These are phyloP conservation scores for Aspergillus calidoustus DNA, from an alignment of 2,329 filamentous ascomycete genomes.

Conservation along the genomic window DNA sequence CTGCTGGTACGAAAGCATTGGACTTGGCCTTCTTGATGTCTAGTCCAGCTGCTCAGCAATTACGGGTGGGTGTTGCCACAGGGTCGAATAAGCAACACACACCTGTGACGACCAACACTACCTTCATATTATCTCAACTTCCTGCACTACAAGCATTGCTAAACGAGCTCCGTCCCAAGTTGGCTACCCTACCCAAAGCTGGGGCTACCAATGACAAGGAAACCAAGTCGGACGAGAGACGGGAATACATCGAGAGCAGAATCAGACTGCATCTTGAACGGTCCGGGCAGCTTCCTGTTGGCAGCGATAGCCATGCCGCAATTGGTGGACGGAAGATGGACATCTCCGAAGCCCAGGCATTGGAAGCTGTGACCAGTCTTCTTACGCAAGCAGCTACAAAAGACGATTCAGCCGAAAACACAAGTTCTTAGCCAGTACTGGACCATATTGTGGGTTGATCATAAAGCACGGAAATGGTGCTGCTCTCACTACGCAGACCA, in stretches of 20 bases:
- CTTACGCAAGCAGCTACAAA: constrained; percentile 35
- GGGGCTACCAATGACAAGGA: constrained; percentile 45
- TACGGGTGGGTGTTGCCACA: constrained; percentile 49
- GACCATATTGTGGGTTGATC: background rate
- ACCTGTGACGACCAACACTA: constrained; percentile 53
- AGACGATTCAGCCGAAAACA: constrained; percentile 17
- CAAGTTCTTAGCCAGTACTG: background rate
- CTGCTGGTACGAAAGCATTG: constrained; percentile 30
- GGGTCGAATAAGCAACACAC: constrained; percentile 42
- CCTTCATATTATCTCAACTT: constrained; percentile 81
- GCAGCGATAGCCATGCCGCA: constrained; percentile 38
- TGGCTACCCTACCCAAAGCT: constrained; percentile 52
- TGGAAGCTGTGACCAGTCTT: constrained; percentile 46
- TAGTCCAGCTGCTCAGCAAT: constrained; percentile 49
- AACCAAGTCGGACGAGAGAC: constrained; percentile 70
- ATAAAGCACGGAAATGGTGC: background rate
- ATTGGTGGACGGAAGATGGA: constrained; percentile 46
- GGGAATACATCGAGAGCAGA: constrained; percentile 82
- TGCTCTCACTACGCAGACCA: constrained; percentile 32
- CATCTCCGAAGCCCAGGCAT: constrained; percentile 44
- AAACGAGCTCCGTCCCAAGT: constrained; percentile 67
- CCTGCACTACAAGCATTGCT: constrained; percentile 76
- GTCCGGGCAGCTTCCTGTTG: constrained; percentile 43
- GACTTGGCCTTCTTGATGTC: constrained; percentile 63
- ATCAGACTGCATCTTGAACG: constrained; percentile 76